These are phyloP conservation scores for Zea luxurians DNA, from an alignment of 176 grass and related monocot genomes.

Conservation along the genomic window DNA sequence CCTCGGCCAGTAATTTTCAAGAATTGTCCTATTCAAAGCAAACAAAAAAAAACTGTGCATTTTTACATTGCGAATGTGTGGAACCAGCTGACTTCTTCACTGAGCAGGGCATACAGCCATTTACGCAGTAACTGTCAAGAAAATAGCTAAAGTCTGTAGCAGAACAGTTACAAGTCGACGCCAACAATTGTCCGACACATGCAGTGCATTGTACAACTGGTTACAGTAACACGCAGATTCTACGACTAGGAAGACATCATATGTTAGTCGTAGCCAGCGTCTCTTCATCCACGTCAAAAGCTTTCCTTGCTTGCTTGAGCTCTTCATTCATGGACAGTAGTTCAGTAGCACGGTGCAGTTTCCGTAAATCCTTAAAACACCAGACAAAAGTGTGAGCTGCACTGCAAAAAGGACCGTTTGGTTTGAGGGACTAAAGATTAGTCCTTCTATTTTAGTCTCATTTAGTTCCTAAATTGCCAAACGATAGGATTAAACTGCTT, in stretches of 20 bases:
- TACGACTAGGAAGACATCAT: constrained; percentile 19
- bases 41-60: background rate
- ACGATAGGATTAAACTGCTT: too few species aligned
- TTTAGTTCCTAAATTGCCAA: too few species aligned
- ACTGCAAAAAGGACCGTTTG: constrained; percentile 6
- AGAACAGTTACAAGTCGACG: constrained; percentile 23
- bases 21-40: background rate
- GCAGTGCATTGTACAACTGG: background rate
- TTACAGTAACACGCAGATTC: constrained; percentile 16
- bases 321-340: constrained; percentile 97
- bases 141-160: background rate
- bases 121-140: background rate
- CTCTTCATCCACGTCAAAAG: constrained; percentile 94
- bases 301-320: constrained; percentile 94
- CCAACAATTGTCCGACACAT: background rate
- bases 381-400: background rate
- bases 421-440: too few species aligned
- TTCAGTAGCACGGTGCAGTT: constrained; percentile 76
- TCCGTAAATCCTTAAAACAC: constrained; percentile 61
- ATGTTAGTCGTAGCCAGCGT: constrained; percentile 56
- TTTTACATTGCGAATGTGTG: background rate
- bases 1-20: background rate
- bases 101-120: constrained; percentile 2
- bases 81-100: background rate
- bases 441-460: too few species aligned